These are phyloP conservation scores for Iris pallida DNA, from an alignment of 116 monocot species.

Conservation along the genomic window DNA sequence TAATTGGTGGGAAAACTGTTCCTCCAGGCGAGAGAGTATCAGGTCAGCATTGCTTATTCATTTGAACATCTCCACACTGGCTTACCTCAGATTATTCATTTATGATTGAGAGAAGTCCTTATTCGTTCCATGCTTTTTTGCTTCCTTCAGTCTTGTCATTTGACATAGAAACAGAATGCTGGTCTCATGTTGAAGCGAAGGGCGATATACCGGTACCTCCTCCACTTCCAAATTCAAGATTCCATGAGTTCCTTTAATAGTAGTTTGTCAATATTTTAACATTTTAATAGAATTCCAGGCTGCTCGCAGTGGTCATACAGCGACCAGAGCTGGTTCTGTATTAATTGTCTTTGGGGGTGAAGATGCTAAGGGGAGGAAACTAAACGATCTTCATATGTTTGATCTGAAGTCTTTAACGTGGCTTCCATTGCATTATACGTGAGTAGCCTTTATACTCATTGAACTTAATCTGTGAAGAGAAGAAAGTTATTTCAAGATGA, in stretches of 20 bases:
- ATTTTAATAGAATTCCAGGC: constrained; percentile 36
- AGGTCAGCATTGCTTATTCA: constrained; percentile 36
- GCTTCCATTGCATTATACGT: constrained; percentile 97
- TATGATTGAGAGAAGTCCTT: background rate
- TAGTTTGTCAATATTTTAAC: background rate
- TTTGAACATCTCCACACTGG: background rate
- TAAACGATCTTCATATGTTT: constrained; percentile 98
- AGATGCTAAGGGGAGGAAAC: constrained; percentile 73
- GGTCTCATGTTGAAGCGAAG: constrained; percentile 88
- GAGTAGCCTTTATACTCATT: constrained; percentile 19
- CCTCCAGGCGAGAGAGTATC: constrained; percentile 61
- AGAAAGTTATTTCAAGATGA: too few relatives aligned
- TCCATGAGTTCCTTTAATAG: background rate
- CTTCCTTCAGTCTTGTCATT: constrained; percentile 75
- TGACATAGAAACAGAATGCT: constrained; percentile 77
- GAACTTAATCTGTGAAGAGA: too few relatives aligned
- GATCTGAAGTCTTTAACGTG: constrained; percentile 90
- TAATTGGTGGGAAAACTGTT: constrained; percentile 92
- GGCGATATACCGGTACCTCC: constrained; percentile 88
- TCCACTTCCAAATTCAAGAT: background rate
- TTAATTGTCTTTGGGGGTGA: constrained; percentile 95
- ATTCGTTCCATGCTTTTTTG: constrained; percentile 14
- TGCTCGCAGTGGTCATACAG: constrained; percentile 88
- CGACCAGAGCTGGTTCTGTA: constrained; percentile 68
- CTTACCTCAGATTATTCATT: constrained; percentile 1